These are phyloP conservation scores for Clonostachys rhizophaga DNA, from an alignment of 2,329 filamentous ascomycete genomes.

Conservation along the genomic window DNA sequence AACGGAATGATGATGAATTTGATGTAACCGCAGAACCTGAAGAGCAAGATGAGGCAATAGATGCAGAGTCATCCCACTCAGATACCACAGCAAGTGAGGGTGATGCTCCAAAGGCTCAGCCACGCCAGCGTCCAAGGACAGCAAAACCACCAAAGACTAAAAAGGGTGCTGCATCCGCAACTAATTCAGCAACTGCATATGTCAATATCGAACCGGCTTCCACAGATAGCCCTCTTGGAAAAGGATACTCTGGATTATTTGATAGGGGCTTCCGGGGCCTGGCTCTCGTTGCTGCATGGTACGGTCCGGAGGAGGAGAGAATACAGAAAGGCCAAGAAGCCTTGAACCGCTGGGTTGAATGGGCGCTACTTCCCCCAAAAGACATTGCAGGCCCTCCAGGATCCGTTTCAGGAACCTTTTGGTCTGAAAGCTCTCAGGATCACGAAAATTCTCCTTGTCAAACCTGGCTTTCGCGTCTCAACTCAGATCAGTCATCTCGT, in stretches of 20 bases:
- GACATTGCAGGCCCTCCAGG: neutral
- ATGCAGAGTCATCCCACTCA: neutral
- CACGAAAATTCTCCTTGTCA: neutral
- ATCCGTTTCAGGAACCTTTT: conserved; percentile 10
- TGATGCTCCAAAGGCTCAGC: neutral
- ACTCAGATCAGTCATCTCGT: neutral
- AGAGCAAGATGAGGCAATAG: conserved; percentile 10
- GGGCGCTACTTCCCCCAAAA: conserved; percentile 4
- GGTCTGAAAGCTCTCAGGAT: neutral
- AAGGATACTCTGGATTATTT: conserved; percentile 4
- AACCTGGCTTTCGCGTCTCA: neutral
- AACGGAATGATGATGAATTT: conserved; percentile 22
- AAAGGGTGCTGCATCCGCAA: neutral
- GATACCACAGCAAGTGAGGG: neutral
- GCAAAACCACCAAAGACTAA: neutral
- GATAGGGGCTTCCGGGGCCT: conserved; percentile 3
- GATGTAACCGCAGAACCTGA: conserved; percentile 14
- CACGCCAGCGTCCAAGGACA: neutral
- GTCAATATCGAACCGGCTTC: neutral
- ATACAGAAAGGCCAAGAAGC: conserved; percentile 1
- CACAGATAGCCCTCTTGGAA: neutral
- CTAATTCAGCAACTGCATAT: neutral
- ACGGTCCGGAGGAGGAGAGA: neutral
- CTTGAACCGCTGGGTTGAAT: conserved; percentile 2
- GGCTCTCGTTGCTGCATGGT: conserved; percentile 3